These are phyloP conservation scores for Naumovozyma castellii DNA, from an alignment of 805 yeast species.

Conservation along the genomic window DNA sequence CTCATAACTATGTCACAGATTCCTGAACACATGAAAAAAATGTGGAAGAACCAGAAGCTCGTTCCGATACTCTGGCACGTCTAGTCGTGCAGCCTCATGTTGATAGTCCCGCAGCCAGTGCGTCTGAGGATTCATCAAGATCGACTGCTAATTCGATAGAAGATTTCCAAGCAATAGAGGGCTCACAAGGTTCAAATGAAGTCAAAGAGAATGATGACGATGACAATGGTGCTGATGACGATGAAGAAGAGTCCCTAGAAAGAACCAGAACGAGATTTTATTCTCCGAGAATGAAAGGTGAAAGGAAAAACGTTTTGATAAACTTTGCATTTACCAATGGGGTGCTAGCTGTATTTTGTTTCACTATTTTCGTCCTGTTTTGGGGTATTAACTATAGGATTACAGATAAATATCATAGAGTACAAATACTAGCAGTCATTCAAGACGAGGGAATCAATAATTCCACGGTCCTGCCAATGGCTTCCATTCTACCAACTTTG, in stretches of 20 bases:
- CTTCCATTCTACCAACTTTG: slow-evolving; percentile 8
- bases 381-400: slow-evolving; percentile 32
- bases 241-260: not conserved
- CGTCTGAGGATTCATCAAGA: not conserved
- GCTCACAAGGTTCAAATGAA: not conserved
- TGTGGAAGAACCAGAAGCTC: not conserved
- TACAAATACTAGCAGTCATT: slow-evolving; percentile 28
- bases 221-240: not conserved
- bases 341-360: slow-evolving; percentile 15
- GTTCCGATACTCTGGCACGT: not conserved
- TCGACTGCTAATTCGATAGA: not conserved
- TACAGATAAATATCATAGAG: slow-evolving; percentile 10
- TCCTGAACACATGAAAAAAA: too few relatives aligned
- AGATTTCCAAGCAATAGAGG: not conserved
- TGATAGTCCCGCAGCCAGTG: not conserved
- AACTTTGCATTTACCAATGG: slow-evolving; percentile 2
- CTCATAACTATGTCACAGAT: too few relatives aligned
- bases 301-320: not conserved
- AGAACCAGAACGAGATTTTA: not conserved
- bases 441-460: slow-evolving; percentile 22
- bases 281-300: not conserved
- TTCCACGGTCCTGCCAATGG: slow-evolving; percentile 5
- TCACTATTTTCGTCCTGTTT: slow-evolving; percentile 21
- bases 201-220: not conserved
- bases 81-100: not conserved